phyloP scores from a whole-genome alignment of 805 yeast species.

The Allodekkera sacchari region DNA sequence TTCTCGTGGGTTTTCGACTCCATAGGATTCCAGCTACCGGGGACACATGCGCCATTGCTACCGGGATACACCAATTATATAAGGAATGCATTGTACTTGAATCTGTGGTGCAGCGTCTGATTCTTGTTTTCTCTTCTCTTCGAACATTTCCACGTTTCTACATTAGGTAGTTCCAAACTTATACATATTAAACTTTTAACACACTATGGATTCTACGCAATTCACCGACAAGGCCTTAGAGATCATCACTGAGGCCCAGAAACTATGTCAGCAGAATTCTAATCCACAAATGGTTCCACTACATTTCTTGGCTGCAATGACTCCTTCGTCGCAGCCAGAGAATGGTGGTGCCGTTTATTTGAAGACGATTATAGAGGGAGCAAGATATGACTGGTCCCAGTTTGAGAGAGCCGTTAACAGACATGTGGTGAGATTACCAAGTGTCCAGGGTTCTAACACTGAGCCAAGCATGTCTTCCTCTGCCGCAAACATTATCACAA shows the following conservation, averaged over 20 bases:
- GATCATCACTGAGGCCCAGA: conserved; percentile 69
- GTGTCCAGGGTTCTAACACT: conserved; percentile 83
- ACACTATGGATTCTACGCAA: conserved; percentile 57
- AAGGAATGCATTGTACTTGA: too few species aligned
- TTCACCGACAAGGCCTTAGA: conserved; percentile 90
- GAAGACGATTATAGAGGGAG: conserved; percentile 76
- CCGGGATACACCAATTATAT: too few species aligned
- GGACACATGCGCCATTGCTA: too few species aligned
- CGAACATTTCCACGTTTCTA: too few species aligned
- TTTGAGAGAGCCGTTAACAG: conserved; percentile 77
- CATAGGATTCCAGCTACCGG: too few species aligned
- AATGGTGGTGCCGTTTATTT: conserved; percentile 49
- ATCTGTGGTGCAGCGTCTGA: too few species aligned
- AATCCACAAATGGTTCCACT: conserved; percentile 82
- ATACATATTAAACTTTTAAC: conserved; percentile 1
- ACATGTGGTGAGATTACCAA: conserved; percentile 74
- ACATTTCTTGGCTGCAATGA: conserved; percentile 88
- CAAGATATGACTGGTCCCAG: conserved; percentile 76
- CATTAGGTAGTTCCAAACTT: too few species aligned
- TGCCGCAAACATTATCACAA: conserved; percentile 65
- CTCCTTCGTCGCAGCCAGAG: conserved; percentile 49
- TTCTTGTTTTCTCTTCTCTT: too few species aligned
- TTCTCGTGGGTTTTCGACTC: too few species aligned
- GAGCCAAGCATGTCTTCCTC: conserved; percentile 70
- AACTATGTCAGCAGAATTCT: conserved; percentile 75